phyloP scores from a whole-genome alignment of 2,329 filamentous ascomycete genomes.

The Trichoderma sp. region DNA sequence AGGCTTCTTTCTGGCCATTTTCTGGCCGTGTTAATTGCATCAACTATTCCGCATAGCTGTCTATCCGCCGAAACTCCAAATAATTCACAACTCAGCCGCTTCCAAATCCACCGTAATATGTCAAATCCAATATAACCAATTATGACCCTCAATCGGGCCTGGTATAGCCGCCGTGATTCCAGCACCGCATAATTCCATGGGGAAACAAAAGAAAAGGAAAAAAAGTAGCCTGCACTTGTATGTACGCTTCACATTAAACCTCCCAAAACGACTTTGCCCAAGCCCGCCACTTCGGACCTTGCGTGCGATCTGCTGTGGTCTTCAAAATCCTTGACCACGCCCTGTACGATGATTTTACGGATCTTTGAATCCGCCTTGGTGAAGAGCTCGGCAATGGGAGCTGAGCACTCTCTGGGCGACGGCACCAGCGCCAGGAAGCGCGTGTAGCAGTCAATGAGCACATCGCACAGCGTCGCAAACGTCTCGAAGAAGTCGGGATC shows the following conservation, averaged over 20 bases:
- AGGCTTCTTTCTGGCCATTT: neutral
- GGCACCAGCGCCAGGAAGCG: slow-evolving; percentile 73
- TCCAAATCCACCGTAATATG: neutral
- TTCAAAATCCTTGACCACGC: slow-evolving; percentile 90
- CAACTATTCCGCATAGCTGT: neutral
- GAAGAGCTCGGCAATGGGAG: slow-evolving; percentile 78
- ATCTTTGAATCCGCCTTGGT: slow-evolving; percentile 84
- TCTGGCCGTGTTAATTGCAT: neutral
- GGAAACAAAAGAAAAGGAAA: neutral
- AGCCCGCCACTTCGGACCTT: slow-evolving; percentile 78
- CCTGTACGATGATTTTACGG: slow-evolving; percentile 84
- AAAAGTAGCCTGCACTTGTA: neutral
- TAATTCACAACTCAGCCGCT: neutral
- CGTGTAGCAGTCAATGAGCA: slow-evolving; percentile 89
- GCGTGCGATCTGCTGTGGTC: slow-evolving; percentile 75
- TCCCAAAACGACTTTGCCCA: slow-evolving; percentile 86
- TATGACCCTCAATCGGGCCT: neutral
- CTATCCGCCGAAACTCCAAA: neutral
- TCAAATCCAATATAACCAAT: neutral
- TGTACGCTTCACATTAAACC: slow-evolving; percentile 69
- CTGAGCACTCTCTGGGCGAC: slow-evolving; percentile 71
- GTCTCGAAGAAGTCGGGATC: slow-evolving; percentile 97
- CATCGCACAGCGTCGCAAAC: slow-evolving; percentile 92
- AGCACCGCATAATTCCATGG: neutral
- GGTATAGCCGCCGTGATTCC: neutral